phyloP scores from a whole-genome alignment of 345 rosid genomes.

The Ceriops decandra region DNA sequence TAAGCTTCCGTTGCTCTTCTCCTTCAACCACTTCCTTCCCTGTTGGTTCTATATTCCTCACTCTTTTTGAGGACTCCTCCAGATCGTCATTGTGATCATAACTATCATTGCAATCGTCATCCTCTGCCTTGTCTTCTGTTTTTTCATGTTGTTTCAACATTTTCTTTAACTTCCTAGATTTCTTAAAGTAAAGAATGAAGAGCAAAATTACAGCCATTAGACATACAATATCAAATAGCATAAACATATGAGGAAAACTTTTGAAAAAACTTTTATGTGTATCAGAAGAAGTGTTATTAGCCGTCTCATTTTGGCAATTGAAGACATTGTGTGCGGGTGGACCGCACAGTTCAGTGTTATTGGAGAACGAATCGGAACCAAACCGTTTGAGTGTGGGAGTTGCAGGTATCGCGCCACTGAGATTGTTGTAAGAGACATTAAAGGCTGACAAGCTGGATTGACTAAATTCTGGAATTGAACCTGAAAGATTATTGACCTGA shows the following conservation, averaged over 20 bases:
- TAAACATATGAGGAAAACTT: slow-evolving; percentile 13
- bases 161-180: slow-evolving; percentile 24
- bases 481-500: slow-evolving; percentile 42
- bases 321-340: slow-evolving; percentile 21
- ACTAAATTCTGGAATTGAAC: slow-evolving; percentile 34
- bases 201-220: slow-evolving; percentile 36
- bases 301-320: neutral
- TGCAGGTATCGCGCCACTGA: slow-evolving; percentile 37
- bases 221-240: slow-evolving; percentile 30
- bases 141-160: slow-evolving; percentile 5
- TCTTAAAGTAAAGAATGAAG: slow-evolving; percentile 30
- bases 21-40: neutral
- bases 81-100: neutral
- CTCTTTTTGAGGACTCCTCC: neutral
- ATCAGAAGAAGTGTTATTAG: neutral
- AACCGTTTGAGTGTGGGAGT: slow-evolving; percentile 29
- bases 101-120: neutral
- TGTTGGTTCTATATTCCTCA: neutral
- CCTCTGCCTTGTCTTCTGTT: neutral
- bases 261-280: slow-evolving; percentile 10
- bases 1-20: slow-evolving; percentile 33
- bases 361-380: slow-evolving; percentile 19
- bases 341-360: slow-evolving; percentile 29
- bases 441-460: slow-evolving; percentile 29
- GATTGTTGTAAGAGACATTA: slow-evolving; percentile 46